A percentile compares a stretch with the other conserved stretches of the same genome.
Evolutionary conservation across 2,329 filamentous ascomycete genomes (phyloP).

Genomic region (Purpureocillium takamizusanense): DNA sequence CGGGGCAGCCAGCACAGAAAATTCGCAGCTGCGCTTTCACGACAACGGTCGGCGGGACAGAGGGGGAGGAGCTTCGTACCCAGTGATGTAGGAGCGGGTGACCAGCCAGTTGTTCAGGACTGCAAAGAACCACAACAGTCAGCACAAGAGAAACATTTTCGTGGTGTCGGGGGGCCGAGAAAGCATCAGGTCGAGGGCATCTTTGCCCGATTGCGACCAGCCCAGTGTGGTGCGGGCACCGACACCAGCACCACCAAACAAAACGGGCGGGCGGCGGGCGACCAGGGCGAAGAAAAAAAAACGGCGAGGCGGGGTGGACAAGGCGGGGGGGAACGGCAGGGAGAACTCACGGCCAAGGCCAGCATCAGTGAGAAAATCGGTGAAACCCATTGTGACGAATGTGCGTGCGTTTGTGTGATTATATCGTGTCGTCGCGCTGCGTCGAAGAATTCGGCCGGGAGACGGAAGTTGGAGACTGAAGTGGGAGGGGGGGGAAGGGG

Average conservation of each 20-base stretch:
- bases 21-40: not conserved
- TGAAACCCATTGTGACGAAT: constrained; percentile 51
- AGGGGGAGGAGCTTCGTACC: constrained; percentile 46
- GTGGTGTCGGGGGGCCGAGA: not conserved
- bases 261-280: not conserved
- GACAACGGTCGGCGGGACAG: not conserved
- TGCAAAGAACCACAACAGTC: constrained; percentile 15
- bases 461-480: not conserved
- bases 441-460: too few species aligned
- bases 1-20: not conserved
- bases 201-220: too few species aligned
- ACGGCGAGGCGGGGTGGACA: not conserved
- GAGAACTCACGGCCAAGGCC: constrained; percentile 33
- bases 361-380: constrained; percentile 54
- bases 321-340: not conserved
- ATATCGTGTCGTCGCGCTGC: too few species aligned
- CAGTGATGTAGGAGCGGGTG: constrained; percentile 69
- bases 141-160: not conserved
- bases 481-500: not conserved
- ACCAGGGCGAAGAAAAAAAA: constrained; percentile 1
- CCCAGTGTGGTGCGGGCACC: not conserved
- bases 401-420: constrained; percentile 4
- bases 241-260: not conserved
- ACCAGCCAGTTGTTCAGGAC: constrained; percentile 61
- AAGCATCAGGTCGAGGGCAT: too few species aligned